Percentiles rank a stretch among this genome's conserved stretches.
phyloP scores from a whole-genome alignment of 257 asterid species.

The Lantana camara region DNA sequence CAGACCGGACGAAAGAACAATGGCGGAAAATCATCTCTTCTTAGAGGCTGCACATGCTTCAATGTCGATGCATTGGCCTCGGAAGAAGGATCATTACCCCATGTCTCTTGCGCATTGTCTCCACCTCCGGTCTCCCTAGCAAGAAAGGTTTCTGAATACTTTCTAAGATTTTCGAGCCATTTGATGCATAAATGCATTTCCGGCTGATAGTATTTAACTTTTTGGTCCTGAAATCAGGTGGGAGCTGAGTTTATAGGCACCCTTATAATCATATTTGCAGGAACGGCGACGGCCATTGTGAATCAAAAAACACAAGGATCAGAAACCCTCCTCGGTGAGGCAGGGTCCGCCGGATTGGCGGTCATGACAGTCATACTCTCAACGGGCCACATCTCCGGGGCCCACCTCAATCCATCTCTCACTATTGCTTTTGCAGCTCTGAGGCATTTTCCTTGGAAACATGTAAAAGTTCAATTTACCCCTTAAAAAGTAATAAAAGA shows the following conservation, averaged over 20 bases:
- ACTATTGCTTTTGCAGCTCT: constrained; percentile 90
- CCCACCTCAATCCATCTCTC: constrained; percentile 85
- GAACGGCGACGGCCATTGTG: constrained; percentile 76
- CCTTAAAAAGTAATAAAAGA: too few relatives aligned
- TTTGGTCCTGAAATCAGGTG: constrained; percentile 44
- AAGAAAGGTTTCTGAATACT: constrained; percentile 49
- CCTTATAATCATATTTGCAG: constrained; percentile 66
- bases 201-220: background rate
- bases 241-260: constrained; percentile 98
- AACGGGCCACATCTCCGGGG: constrained; percentile 97
- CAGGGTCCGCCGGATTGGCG: constrained; percentile 77
- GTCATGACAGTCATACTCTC: constrained; percentile 89
- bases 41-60: constrained; percentile 64
- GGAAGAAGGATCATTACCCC: constrained; percentile 70
- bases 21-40: constrained; percentile 43
- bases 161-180: background rate
- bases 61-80: constrained; percentile 54
- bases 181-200: background rate
- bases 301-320: constrained; percentile 74
- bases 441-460: constrained; percentile 85
- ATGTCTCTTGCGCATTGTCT: constrained; percentile 62
- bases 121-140: constrained; percentile 77
- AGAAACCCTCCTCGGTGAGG: constrained; percentile 70
- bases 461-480: constrained; percentile 34
- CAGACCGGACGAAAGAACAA: constrained; percentile 34